These are phyloP conservation scores for Solioccasus polychromus DNA, from an alignment of 768 basidiomycete species.

Conservation along the genomic window DNA sequence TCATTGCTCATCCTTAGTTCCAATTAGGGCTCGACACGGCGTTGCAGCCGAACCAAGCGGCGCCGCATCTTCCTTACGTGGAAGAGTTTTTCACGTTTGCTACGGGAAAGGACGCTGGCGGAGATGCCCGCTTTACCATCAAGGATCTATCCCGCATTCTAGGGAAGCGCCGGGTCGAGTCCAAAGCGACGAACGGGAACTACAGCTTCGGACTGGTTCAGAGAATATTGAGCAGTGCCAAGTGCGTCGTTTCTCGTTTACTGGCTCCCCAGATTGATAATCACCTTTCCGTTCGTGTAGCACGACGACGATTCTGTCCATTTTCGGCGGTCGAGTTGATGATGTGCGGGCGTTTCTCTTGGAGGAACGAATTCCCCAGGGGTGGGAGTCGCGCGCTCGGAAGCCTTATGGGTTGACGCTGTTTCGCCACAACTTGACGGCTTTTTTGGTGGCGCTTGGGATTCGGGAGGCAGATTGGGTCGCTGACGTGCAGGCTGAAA, in stretches of 20 bases:
- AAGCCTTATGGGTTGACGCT: too few species aligned
- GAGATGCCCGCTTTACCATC: constrained; percentile 47
- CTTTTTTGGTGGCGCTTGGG: too few species aligned
- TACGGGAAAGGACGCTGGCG: constrained; percentile 53
- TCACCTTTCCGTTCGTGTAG: constrained; percentile 29
- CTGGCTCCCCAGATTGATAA: neutral
- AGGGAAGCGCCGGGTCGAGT: constrained; percentile 59
- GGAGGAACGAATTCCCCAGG: too few species aligned
- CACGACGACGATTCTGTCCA: constrained; percentile 57
- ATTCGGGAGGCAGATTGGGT: too few species aligned
- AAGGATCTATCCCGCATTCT: constrained; percentile 58
- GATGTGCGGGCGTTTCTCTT: constrained; percentile 39
- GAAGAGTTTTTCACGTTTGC: constrained; percentile 56
- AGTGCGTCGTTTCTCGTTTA: constrained; percentile 41
- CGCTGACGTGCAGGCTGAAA: too few species aligned
- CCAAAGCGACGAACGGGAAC: constrained; percentile 49
- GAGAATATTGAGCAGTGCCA: constrained; percentile 62
- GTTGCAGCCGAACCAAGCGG: too few species aligned
- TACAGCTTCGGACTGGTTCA: constrained; percentile 50
- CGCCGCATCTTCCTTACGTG: too few species aligned
- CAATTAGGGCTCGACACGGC: too few species aligned
- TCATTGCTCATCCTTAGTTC: too few species aligned
- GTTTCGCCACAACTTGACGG: too few species aligned
- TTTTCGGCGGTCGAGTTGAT: constrained; percentile 60
- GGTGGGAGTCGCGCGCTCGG: too few species aligned